Evolutionary conservation across 2,329 filamentous ascomycete genomes (phyloP).

Genomic region (Apiospora kogelbergensis): DNA sequence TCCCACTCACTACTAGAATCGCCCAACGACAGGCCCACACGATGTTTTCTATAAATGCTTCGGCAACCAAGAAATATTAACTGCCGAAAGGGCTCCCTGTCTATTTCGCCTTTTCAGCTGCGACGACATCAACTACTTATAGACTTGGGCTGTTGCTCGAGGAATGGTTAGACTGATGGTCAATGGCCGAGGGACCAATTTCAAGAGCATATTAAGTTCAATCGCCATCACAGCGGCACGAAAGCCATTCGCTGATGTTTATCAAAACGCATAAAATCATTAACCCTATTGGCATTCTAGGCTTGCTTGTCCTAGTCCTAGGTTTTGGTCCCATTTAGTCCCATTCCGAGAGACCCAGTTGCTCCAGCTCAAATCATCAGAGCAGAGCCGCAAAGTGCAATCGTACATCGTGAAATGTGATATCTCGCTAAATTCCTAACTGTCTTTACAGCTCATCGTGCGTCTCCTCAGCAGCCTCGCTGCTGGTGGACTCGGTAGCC

Average conservation of each 20-base stretch:
- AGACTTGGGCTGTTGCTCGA: background rate
- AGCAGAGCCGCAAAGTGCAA: constrained; percentile 15
- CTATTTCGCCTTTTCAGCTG: background rate
- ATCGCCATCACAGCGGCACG: background rate
- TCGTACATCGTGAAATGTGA: constrained; percentile 12
- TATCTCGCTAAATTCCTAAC: constrained; percentile 19
- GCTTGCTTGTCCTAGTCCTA: constrained; percentile 11
- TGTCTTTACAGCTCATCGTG: constrained; percentile 76
- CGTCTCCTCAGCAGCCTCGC: constrained; percentile 44
- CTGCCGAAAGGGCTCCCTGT: too few species aligned
- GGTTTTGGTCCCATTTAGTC: constrained; percentile 13
- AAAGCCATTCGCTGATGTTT: background rate
- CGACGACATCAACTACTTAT: background rate
- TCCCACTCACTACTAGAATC: too few species aligned
- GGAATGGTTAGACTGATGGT: background rate
- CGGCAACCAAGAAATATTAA: background rate
- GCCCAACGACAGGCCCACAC: too few species aligned
- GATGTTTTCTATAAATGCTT: background rate
- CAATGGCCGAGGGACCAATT: background rate
- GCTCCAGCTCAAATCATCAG: constrained; percentile 9
- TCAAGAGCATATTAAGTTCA: background rate
- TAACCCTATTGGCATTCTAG: constrained; percentile 12
- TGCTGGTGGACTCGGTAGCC: constrained; percentile 48
- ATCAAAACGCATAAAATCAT: constrained; percentile 15
- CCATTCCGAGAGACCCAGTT: constrained; percentile 9